Base-by-base conservation (phyloP, 257 asterid genomes). In the Salvia splendens region DNA sequence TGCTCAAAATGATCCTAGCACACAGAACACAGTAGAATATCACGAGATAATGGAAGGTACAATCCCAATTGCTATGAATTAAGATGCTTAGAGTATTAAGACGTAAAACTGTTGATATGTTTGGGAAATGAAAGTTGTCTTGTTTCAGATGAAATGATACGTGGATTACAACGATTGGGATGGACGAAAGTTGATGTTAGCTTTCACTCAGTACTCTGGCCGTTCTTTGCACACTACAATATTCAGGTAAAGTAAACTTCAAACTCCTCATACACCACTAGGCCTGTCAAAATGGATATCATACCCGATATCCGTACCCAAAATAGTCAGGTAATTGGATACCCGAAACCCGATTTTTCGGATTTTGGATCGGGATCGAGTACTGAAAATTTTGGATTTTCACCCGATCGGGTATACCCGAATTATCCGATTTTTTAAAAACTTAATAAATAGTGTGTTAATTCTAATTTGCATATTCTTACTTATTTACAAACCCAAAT, bases 11-110 rank as follows among this genome's bases (percentile, higher is more conserved):
- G 81, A 80, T 62, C 85, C 96, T 28, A 93, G 14, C 75, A 28
- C 69, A 10, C 73, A 78, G 73, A 85, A 73, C 64, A 85, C 92
- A 8, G 65, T 65, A 58, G 92, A 81, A 70, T 90, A 90, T 77
- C 97, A 91, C 61, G 95, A 93, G 62, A 81, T 87, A 36, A 77
- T 93, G 82, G 97, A 93, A 86, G 99, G 99, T 88, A 72, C 49
- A 12, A 3, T 55, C 50, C 8, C 33, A 36, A 48, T 16, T 9
- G n/a, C n/a, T n/a, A n/a, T 7, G 11, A 12, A 45, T 38, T 45
- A 42, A 43, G 45, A 41, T 42, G 56, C 54, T 38, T 10, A 9
- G 20, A 45, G 40, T 46, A 6, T 63, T 42, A 2, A 5, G 32
- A 49, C 54, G 20, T 47, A 36, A 51, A 43, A 36, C 17, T 33